phyloP scores from a whole-genome alignment of 129 eudicot species.

The Flaveria robusta region DNA sequence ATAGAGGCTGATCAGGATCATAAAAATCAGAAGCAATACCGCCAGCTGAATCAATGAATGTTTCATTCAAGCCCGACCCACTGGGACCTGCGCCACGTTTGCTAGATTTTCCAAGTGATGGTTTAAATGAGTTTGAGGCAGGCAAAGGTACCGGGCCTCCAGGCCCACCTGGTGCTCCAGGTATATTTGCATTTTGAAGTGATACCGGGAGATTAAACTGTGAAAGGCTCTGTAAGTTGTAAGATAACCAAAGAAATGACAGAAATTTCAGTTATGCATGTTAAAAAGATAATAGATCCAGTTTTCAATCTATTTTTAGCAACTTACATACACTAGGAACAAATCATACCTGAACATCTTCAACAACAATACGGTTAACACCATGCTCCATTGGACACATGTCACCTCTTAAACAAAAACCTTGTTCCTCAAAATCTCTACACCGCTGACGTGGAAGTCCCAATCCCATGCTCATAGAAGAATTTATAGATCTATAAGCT shows the following conservation, averaged over 20 bases:
- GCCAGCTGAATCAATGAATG: slow-evolving; percentile 42
- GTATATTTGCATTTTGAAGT: slow-evolving; percentile 63
- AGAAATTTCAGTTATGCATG: slow-evolving; percentile 33
- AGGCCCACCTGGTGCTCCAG: slow-evolving; percentile 67
- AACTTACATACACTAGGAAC: not conserved
- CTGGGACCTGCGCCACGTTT: slow-evolving; percentile 44
- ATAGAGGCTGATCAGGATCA: slow-evolving; percentile 95
- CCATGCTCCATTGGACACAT: slow-evolving; percentile 99
- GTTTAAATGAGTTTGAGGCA: slow-evolving; percentile 52
- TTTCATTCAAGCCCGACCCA: slow-evolving; percentile 42
- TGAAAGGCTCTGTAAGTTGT: slow-evolving; percentile 77
- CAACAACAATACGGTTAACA: slow-evolving; percentile 87
- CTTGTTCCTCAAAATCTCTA: slow-evolving; percentile 97
- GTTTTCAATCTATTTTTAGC: not conserved
- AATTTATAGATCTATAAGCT: slow-evolving; percentile 62
- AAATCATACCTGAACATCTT: slow-evolving; percentile 89
- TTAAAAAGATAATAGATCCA: not conserved
- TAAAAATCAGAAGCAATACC: slow-evolving; percentile 67
- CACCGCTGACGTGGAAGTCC: slow-evolving; percentile 85
- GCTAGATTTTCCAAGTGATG: slow-evolving; percentile 36
- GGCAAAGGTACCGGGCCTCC: slow-evolving; percentile 58
- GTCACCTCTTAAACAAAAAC: slow-evolving; percentile 97
- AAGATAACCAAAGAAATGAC: slow-evolving; percentile 29
- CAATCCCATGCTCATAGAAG: slow-evolving; percentile 68
- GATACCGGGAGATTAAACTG: slow-evolving; percentile 97